Base-by-base conservation (phyloP, 495 filamentous ascomycete species). In the Xylaria grammica region DNA sequence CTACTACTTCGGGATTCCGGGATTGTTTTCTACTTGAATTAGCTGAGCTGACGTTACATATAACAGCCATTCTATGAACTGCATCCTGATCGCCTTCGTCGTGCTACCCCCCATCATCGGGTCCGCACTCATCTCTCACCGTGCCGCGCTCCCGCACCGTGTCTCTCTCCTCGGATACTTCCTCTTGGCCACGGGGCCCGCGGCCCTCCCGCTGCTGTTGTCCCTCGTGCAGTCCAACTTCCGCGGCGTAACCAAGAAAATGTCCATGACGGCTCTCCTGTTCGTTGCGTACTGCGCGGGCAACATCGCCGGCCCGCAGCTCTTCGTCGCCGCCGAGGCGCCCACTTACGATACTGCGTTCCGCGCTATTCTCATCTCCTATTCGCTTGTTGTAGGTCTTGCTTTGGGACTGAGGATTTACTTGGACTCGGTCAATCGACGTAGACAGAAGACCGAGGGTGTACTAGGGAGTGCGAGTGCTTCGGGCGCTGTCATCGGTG, bases 241-340 rank as follows among this genome's bases (percentile, higher is more conserved):
- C 30, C 84, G 87, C 3, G 88, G 89, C 9, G 90, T 89, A 59
- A 91, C 89, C 5, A 91, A 91, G 79, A 91, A 91, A 74, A 91
- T 88, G 6, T 91, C 89, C 0, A 87, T 91, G 57, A 77, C 70
- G 3, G 74, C 71, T 2, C 34, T 92, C 22, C 87, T 89, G 52
- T 77, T 92, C 36, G 86, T 91, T 45, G 84, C 80, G 0, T 90
- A 90, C 66, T 89, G 87, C 67, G 80, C 77, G 1, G 85, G 86
- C 17, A 88, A 87, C 48, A 74, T 77, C n/a, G 60, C 65, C 45
- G 74, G 70, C 1, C 75, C 75, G 32, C 75, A 77, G 58, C 66
- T 76, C 50, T 76, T 77, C 57, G 65, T 60, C 64, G 58, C 65
- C 9, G 10, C 56, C 15, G 72, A 77, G 44, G 71, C 70, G 20